Conservation (phyloP, 2,329 filamentous ascomycete species). For the Aureobasidium melanogenum region DNA sequence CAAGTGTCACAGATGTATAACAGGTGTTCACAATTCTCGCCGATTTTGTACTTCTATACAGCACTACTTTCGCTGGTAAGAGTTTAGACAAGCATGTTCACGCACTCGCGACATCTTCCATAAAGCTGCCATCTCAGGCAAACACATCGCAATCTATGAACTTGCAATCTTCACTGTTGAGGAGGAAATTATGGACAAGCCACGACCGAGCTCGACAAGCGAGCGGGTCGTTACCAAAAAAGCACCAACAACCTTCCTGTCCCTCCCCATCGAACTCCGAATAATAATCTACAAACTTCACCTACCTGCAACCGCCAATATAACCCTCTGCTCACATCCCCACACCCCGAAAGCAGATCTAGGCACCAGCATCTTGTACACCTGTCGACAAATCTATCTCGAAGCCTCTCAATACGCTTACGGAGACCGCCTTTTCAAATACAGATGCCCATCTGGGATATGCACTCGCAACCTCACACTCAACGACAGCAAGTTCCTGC, state of each 20-base stretch:
- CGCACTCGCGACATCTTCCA: neutral
- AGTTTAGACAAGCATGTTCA: no score
- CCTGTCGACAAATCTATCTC: neutral
- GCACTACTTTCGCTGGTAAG: no score
- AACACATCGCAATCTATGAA: neutral
- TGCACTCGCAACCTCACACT: neutral
- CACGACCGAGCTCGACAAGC: neutral
- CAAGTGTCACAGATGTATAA: no score
- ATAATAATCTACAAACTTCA: neutral
- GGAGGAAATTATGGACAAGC: neutral
- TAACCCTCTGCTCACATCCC: neutral
- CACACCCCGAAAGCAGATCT: neutral
- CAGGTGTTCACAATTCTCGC: no score
- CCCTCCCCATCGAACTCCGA: neutral
- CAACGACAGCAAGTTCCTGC: neutral
- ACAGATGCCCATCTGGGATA: accelerated
- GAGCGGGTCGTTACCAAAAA: neutral
- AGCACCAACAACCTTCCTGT: neutral
- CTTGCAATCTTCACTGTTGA: neutral
- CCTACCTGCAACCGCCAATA: neutral
- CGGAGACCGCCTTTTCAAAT: neutral
- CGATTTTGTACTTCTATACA: no score
- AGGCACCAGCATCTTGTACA: neutral
- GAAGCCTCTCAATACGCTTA: neutral
- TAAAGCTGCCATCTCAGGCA: neutral